Evolutionary conservation across 1,139 yeast species (phyloP), one percentile per base, ranked within the genome.

Genomic region (Yamadazyma sp.): DNA sequence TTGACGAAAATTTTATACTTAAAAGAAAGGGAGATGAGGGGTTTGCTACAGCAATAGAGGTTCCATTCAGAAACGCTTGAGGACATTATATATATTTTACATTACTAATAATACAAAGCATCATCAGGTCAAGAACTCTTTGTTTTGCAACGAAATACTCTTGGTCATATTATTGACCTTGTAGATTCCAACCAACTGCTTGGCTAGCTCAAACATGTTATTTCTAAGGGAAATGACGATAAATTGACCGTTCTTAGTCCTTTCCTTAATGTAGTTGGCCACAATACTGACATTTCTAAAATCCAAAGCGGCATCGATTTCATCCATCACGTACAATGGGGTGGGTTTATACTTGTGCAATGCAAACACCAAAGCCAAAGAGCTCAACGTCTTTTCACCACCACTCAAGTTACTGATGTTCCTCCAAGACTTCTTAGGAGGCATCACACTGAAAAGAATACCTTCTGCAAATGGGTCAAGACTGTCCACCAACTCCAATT

Each of bases 401-500:
- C 99, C 99, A 2, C 97, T 89, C 43, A 94, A 67, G 56, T 94
- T 92, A 20, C 96, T 81, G 39, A 94, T 94, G 54, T 92, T 92
- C 57, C 86, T 85, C 98, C 98, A 94, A 29, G 95, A 84, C 60
- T 94, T 94, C 66, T 89, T 92, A 0, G 99, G 99, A 2, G 99
- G 99, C 98, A 94, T 94, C 6, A 94, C 98, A 61, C 96, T 86
- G 61, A 94, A 94, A 33, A 89, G 67, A 33, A 94, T 90, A 24
- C 99, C 99, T 62, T 94, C 98, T 0, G 96, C 82, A 55, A 94
- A 94, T n/a, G 98, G 98, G 61, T 94, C 98, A 54, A 92, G 75
- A 48, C 95, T 84, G 57, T 94, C 98, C 15, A 90, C 97, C 38
- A 92, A 74, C 57, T 94, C 99, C 31, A 94, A 72, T 59, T 94